Base-by-base conservation (phyloP, 2,329 filamentous ascomycete species). In the Fusarium tupiense region DNA sequence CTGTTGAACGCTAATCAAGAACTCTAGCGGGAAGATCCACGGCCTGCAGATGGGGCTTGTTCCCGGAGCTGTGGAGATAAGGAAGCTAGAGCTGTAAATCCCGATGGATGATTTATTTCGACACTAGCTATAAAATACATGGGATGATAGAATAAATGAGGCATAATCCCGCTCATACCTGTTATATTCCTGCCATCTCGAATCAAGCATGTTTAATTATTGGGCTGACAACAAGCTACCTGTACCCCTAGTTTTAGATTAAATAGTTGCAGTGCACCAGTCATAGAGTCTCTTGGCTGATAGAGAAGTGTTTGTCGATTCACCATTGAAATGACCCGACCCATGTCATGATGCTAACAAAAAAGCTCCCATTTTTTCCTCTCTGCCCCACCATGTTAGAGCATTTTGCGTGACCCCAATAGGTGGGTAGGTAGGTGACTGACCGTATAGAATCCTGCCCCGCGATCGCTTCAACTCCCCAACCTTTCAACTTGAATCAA, bases 381-480 rank as follows among this genome's bases (percentile, higher is more conserved):
- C 43, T 52, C 31, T 64, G 47, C 67, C 71, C 71, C 71, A 72
- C 71, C 58, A 67, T 44, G 46, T 53, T 35, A 46, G 54, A 74
- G 57, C 62, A 64, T 61, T 62, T 73, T 65, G 54, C 62, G 61
- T 74, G 72, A 69, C 72, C 64, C 29, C 26, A 52, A 41, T 33
- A 53, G 22, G 35, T 37, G 33, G 33, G 35, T 37, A 37, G 35
- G 29, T 35, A 17, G 35, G 29, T 52, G 49, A 33, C 38, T 62
- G 31, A n/a, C 31, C 22, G 9, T 54, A 44, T 26, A 35, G 50
- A 29, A 58, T 29, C 26, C 60, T 73, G 69, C 69, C 72, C 72
- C 72, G 65, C 72, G 72, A 75, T 72, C 69, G 33, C 61, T 69
- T 74, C 58, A 65, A 62, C 53, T 50, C 57, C 43, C 40, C 60